Conservation (phyloP, 148 eudicot genomes). For the Nyssa sinensis region DNA sequence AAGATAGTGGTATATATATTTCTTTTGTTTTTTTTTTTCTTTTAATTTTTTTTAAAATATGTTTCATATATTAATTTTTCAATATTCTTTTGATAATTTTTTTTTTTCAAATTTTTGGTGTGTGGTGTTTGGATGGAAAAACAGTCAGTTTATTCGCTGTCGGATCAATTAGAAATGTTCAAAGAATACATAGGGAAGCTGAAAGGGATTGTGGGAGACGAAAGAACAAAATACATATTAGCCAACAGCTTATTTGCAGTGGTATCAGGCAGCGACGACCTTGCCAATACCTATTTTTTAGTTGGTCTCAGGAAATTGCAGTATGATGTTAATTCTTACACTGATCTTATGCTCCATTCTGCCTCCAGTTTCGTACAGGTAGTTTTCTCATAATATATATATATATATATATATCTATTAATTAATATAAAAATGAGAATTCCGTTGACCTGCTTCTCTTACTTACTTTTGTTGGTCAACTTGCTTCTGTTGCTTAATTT, state of each 20-base stretch:
- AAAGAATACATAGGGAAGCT: constrained; percentile 25
- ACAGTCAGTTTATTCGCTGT: constrained; percentile 22
- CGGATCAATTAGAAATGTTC: constrained; percentile 34
- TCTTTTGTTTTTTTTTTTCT: no score
- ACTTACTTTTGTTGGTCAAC: no score
- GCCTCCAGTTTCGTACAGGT: constrained; percentile 13
- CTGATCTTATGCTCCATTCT: constrained; percentile 10
- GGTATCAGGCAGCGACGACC: constrained; percentile 30
- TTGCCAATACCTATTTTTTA: constrained; percentile 37
- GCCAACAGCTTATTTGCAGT: constrained; percentile 19
- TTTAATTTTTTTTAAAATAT: no score
- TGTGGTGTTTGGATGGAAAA: no score
- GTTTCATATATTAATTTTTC: no score
- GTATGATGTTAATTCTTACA: constrained; percentile 24
- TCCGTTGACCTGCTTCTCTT: no score
- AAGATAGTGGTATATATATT: constrained; percentile 29
- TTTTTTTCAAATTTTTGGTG: not conserved
- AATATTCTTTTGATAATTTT: no score
- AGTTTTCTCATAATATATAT: no score
- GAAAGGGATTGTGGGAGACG: constrained; percentile 26
- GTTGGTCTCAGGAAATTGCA: constrained; percentile 14
- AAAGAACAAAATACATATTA: constrained; percentile 24
- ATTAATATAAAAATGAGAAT: no score
- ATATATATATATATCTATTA: no score
- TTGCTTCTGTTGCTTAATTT: no score